Evolutionary conservation across 805 yeast species (phyloP).

Genomic region (Yarrowia keelungensis): DNA sequence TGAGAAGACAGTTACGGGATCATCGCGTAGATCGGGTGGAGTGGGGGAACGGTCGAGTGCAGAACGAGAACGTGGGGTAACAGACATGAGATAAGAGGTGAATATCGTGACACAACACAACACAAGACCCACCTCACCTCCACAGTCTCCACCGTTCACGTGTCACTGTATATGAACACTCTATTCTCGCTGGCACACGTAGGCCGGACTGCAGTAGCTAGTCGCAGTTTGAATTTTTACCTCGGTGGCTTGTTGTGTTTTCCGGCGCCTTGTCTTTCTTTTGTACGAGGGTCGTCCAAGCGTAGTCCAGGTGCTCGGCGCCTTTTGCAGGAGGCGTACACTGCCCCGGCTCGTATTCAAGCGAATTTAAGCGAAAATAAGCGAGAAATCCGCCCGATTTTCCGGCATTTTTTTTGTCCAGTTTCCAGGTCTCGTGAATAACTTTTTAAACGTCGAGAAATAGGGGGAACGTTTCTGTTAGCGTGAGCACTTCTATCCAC

Average conservation of each 20-base stretch:
- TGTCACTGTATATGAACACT: neutral
- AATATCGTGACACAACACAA: neutral
- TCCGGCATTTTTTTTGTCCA: no score
- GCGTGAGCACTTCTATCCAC: constrained; percentile 1
- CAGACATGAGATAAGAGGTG: no score
- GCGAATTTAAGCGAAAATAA: no score
- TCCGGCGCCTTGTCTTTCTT: constrained; percentile 11
- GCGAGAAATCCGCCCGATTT: no score
- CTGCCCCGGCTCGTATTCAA: no score
- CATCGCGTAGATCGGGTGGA: neutral
- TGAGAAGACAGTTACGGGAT: constrained; percentile 10
- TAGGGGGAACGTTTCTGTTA: constrained; percentile 20
- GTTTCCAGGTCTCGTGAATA: neutral
- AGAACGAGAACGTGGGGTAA: no score
- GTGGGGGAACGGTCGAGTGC: neutral
- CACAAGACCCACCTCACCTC: neutral
- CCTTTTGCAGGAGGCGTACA: neutral
- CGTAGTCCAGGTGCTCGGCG: neutral
- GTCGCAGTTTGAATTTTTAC: neutral
- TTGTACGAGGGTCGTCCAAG: neutral
- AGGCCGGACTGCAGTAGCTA: constrained; percentile 15
- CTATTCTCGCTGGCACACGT: neutral
- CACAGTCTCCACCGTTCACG: no score
- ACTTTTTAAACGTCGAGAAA: neutral
- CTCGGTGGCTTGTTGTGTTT: constrained; percentile 8